Conservation (phyloP, 768 basidiomycete species). For the Lactarius akahatsu region DNA sequence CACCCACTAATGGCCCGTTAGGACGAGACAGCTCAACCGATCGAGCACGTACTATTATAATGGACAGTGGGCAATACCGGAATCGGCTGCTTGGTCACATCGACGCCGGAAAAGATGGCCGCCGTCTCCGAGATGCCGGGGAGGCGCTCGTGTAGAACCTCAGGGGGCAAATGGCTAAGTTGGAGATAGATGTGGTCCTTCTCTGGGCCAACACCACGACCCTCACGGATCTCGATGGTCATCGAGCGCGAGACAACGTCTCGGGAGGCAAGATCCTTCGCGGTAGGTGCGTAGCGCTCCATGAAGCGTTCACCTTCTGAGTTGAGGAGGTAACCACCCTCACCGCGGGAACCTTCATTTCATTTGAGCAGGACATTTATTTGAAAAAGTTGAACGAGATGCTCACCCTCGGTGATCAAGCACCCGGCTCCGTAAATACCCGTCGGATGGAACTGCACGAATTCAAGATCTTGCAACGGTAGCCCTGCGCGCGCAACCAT, state of each 20-base stretch:
- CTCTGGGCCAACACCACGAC: constrained; percentile 97
- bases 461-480: constrained; percentile 95
- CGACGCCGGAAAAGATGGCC: constrained; percentile 97
- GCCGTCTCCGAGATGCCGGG: constrained; percentile 99
- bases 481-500: constrained; percentile 98
- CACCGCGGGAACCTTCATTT: constrained; percentile 86
- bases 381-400: background rate
- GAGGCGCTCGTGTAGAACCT: constrained; percentile 92
- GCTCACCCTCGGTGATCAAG: constrained; percentile 92
- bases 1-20: constrained; percentile 72
- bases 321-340: constrained; percentile 98
- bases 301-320: constrained; percentile 99
- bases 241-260: constrained; percentile 99
- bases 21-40: background rate
- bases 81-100: constrained; percentile 99
- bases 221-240: constrained; percentile 98
- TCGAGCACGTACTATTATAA: constrained; percentile 81
- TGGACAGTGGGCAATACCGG: constrained; percentile 98
- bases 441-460: constrained; percentile 99
- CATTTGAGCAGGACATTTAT: constrained; percentile 9
- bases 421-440: constrained; percentile 99
- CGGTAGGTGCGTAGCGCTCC: constrained; percentile 99
- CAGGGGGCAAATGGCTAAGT: constrained; percentile 94
- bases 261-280: constrained; percentile 98
- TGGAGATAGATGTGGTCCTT: constrained; percentile 98